Evolutionary conservation across 108 stramenopile genomes (phyloP).

Genomic region (Chaetoceros tenuissimus): DNA sequence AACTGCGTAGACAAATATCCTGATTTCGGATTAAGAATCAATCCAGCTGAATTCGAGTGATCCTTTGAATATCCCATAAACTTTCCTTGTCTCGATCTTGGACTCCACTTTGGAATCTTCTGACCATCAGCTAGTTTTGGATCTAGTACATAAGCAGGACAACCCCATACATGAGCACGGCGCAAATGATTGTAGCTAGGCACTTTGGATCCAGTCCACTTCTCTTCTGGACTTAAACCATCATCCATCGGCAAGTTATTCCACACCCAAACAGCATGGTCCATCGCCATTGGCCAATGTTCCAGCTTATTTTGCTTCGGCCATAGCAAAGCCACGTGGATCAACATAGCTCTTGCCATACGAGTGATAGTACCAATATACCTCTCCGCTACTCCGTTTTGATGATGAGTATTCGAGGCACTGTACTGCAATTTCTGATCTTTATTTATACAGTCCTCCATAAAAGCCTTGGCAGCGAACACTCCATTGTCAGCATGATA

Average conservation of each 20-base stretch:
- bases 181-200: neutral
- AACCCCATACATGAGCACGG: slow-evolving; percentile 2
- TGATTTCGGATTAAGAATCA: slow-evolving; percentile 9
- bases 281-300: slow-evolving; percentile 10
- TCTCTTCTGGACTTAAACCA: too few species aligned
- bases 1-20: slow-evolving; percentile 8
- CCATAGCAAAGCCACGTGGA: slow-evolving; percentile 9
- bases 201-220: slow-evolving; percentile 2
- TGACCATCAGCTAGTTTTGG: neutral
- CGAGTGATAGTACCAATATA: slow-evolving; percentile 4
- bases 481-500: slow-evolving; percentile 4
- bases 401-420: slow-evolving; percentile 18
- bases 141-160: slow-evolving; percentile 2
- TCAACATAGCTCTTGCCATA: slow-evolving; percentile 11
- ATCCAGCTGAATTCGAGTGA: slow-evolving; percentile 1
- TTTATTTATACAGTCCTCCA: too few species aligned
- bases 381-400: slow-evolving; percentile 20
- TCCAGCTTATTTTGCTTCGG: neutral
- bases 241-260: slow-evolving; percentile 11
- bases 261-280: slow-evolving; percentile 15
- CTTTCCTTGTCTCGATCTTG: slow-evolving; percentile 6
- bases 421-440: too few species aligned
- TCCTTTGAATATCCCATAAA: slow-evolving; percentile 7
- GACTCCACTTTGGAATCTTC: slow-evolving; percentile 16
- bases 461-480: neutral